Base-by-base conservation (phyloP, 345 rosid species). In the Euphorbia tirucalli region DNA sequence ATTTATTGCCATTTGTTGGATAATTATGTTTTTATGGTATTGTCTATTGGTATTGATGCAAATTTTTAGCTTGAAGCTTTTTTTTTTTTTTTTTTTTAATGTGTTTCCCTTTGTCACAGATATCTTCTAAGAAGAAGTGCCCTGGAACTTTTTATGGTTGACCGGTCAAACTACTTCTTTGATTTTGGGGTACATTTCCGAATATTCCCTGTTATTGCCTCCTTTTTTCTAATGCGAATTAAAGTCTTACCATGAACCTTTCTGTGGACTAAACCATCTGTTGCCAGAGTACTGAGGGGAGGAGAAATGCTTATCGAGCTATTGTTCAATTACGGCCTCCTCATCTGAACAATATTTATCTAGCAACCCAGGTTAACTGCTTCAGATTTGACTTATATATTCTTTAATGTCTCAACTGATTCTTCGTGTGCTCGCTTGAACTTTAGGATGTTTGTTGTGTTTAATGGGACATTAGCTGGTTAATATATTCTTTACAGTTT, bases 61-160 rank as follows among this genome's bases (percentile, higher is more conserved):
- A 25, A 44, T 55, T 56, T 39, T 57, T 64, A 22, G 27, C 8
- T 28, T 16, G 41, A 35, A 31, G 65, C 62, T 68, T 79, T 11
- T 75, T 48, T 16, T 54, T 56, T n/a, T n/a, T 52, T n/a, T 65
- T 9, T 19, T 15, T 37, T 63, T 1, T 68, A 31, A 16, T 24
- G 37, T 18, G 19, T 71, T 68, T 52, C 25, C 27, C 71, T 43
- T 59, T 43, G 44, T 60, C 28, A 4, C 87, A 96, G 99, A 75
- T 93, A 96, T 83, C 88, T 96, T 57, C 82, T 96, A 55, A 86
- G 99, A 87, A 87, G 98, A 82, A 96, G 99, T 80, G 97, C 97
- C 44, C 79, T 96, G 83, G 99, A 96, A 84, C 82, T 96, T 75
- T 96, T 93, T 81, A 86, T 96, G 99, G 87, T 93, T 81, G 97